Conservation (phyloP, 495 filamentous ascomycete species). For the Talaromyces proteolyticus region DNA sequence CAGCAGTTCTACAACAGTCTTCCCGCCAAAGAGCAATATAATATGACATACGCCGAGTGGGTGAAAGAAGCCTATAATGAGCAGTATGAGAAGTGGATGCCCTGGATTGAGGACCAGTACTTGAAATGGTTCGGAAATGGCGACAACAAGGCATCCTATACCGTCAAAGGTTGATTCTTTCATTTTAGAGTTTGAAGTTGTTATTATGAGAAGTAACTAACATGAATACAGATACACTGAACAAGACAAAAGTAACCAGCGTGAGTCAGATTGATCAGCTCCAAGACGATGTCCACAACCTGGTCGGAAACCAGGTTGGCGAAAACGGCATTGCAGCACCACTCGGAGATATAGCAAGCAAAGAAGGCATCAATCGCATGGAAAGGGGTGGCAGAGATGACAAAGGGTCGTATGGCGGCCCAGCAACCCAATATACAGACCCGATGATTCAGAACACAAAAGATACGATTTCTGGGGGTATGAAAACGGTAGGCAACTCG, state of each 20-base stretch:
- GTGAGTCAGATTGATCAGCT: conserved; percentile 54
- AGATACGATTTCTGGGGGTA: background rate
- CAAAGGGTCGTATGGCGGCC: conserved; percentile 38
- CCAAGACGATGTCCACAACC: conserved; percentile 55
- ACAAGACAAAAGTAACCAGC: conserved; percentile 60
- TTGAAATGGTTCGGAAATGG: conserved; percentile 60
- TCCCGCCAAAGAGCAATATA: conserved; percentile 9
- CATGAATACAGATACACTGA: conserved; percentile 46
- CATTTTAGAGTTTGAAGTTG: background rate
- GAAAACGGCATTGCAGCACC: conserved; percentile 56
- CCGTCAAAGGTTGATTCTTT: conserved; percentile 47
- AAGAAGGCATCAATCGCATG: conserved; percentile 58
- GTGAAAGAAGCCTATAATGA: conserved; percentile 52
- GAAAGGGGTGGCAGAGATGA: conserved; percentile 60
- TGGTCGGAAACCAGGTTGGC: conserved; percentile 54
- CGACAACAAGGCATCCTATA: conserved; percentile 67
- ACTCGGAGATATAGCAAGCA: conserved; percentile 51
- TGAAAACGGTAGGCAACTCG: conserved; percentile 5
- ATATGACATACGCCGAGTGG: conserved; percentile 44
- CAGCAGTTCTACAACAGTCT: conserved; percentile 2
- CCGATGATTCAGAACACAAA: conserved; percentile 1
- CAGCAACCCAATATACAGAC: conserved; percentile 5
- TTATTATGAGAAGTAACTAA: background rate
- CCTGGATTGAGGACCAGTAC: conserved; percentile 69
- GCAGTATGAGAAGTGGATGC: conserved; percentile 68